A percentile compares a stretch with the other conserved stretches of the same genome.
phyloP scores from a whole-genome alignment of 768 basidiomycete genomes.

The Suillus hirtellus region DNA sequence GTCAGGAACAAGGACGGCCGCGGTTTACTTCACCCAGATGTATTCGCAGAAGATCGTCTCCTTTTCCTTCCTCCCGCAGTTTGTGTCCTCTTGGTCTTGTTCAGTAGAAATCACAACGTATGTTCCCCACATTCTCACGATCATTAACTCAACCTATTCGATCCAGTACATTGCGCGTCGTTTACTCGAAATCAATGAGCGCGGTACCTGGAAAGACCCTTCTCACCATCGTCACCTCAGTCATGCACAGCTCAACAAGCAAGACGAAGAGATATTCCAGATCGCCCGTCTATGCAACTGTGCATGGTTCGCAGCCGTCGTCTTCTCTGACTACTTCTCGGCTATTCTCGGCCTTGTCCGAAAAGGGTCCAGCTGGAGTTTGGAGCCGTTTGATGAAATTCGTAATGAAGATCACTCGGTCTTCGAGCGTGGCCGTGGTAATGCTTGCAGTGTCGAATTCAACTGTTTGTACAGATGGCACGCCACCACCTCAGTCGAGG shows the following conservation, averaged over 20 bases:
- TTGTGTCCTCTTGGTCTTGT: constrained; percentile 76
- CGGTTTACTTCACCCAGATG: constrained; percentile 67
- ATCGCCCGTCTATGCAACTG: constrained; percentile 77
- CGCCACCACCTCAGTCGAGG: constrained; percentile 70
- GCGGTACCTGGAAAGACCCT: constrained; percentile 62
- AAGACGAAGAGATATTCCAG: constrained; percentile 85
- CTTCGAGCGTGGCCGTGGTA: constrained; percentile 80
- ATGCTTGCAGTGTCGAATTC: constrained; percentile 86
- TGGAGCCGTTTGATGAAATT: constrained; percentile 77
- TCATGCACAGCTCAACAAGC: constrained; percentile 41
- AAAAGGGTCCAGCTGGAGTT: constrained; percentile 73
- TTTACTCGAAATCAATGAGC: constrained; percentile 79
- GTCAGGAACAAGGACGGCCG: constrained; percentile 54
- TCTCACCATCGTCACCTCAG: constrained; percentile 37
- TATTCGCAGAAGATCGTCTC: constrained; percentile 78
- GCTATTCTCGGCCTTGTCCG: constrained; percentile 78
- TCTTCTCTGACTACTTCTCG: constrained; percentile 86
- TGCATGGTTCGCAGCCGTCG: constrained; percentile 73
- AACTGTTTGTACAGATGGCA: constrained; percentile 88
- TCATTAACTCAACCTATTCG: not conserved
- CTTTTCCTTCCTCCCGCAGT: constrained; percentile 78
- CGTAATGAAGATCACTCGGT: constrained; percentile 58
- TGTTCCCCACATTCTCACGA: constrained; percentile 23
- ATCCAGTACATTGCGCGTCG: constrained; percentile 75
- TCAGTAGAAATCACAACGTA: constrained; percentile 89